Percentiles rank a stretch among this genome's conserved stretches.
Evolutionary conservation across 73 alveolate species (phyloP).

Genomic region (Tetrahymena thermophila): DNA sequence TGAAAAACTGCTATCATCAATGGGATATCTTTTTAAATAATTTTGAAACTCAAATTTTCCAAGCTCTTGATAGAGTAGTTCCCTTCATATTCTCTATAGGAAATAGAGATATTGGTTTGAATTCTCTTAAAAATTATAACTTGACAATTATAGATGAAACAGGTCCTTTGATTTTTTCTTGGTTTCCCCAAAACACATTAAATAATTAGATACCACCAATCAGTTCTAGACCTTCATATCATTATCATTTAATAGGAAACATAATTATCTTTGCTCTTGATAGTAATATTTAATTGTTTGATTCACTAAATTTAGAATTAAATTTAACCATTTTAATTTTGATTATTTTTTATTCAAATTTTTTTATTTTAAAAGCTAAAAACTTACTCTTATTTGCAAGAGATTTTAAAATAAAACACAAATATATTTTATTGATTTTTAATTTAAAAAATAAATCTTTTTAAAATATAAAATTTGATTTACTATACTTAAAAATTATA

Average conservation of each 20-base stretch:
- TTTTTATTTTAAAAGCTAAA: too few relatives aligned
- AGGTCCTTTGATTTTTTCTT: slow-evolving; percentile 37
- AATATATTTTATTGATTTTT: too few relatives aligned
- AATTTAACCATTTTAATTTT: too few relatives aligned
- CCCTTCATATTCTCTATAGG: slow-evolving; percentile 44
- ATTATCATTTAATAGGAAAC: slow-evolving; percentile 8
- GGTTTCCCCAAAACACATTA: slow-evolving; percentile 11
- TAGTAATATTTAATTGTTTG: not conserved
- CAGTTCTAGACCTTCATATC: slow-evolving; percentile 26
- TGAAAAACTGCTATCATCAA: slow-evolving; percentile 39
- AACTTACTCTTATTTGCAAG: too few relatives aligned
- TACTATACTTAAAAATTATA: not conserved
- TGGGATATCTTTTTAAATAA: slow-evolving; percentile 26
- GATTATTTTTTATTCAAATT: too few relatives aligned
- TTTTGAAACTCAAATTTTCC: not conserved
- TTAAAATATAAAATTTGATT: not conserved
- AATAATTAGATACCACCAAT: slow-evolving; percentile 17
- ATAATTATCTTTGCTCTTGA: slow-evolving; percentile 39
- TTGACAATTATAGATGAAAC: slow-evolving; percentile 4
- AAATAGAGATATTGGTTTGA: slow-evolving; percentile 29
- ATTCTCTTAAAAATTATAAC: slow-evolving; percentile 20
- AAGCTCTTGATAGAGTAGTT: slow-evolving; percentile 1
- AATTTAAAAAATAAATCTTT: not conserved
- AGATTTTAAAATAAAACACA: not conserved
- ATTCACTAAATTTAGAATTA: too few relatives aligned